A percentile compares a stretch with the other conserved stretches of the same genome.
Conservation (phyloP, 768 basidiomycete genomes). For the Suillus subalutaceus region DNA sequence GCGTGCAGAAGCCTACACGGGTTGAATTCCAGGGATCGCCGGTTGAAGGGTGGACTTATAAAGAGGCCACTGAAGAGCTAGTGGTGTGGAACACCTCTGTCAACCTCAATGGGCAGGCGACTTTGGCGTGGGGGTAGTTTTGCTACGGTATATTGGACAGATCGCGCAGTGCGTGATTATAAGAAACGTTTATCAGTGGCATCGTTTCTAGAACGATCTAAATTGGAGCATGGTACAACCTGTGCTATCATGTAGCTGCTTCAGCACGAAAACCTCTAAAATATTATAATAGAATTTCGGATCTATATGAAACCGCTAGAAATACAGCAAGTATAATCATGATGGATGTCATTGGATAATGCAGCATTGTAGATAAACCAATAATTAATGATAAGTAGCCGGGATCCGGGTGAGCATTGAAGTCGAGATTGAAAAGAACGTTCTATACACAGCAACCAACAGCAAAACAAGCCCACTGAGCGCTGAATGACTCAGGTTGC, state of each 20-base stretch:
- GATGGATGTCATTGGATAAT: too few relatives aligned
- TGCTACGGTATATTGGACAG: neutral
- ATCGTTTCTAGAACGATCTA: neutral
- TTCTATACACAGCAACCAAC: constrained; percentile 3
- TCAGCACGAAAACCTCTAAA: neutral
- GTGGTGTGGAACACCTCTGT: constrained; percentile 40
- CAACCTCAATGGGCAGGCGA: constrained; percentile 44
- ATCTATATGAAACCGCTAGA: neutral
- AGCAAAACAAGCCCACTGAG: neutral
- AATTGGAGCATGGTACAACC: neutral
- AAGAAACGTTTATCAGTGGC: neutral
- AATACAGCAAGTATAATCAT: neutral
- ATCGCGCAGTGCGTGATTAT: neutral
- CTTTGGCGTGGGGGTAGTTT: constrained; percentile 37
- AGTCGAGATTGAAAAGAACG: neutral
- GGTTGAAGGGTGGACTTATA: constrained; percentile 44
- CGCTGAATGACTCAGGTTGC: neutral
- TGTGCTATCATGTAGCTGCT: too few relatives aligned
- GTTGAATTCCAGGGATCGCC: constrained; percentile 43
- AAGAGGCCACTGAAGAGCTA: constrained; percentile 41
- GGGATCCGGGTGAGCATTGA: neutral
- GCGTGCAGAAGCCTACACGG: constrained; percentile 44
- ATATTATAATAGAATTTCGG: neutral
- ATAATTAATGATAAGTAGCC: neutral
- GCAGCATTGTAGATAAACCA: neutral